Percentiles rank a stretch among this genome's conserved stretches.
phyloP scores from a whole-genome alignment of 192 early-diverging fungal genomes.

The Tieghemiomyces parasiticus region DNA sequence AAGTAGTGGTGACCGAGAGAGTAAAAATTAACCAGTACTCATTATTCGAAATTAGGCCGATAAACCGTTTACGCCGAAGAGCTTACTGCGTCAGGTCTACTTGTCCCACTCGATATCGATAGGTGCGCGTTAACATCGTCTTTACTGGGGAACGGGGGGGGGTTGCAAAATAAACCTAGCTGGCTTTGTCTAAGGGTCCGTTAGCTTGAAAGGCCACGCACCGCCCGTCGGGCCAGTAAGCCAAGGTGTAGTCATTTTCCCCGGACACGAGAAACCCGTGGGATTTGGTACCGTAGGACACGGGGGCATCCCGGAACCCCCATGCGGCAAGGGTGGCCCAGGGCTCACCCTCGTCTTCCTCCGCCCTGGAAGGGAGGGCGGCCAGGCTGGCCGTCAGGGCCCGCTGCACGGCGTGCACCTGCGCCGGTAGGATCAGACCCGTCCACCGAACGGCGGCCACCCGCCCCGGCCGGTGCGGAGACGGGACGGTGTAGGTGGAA shows the following conservation, averaged over 20 bases:
- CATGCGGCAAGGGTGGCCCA: constrained; percentile 19
- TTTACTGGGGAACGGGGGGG: too few species aligned
- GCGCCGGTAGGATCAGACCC: background rate
- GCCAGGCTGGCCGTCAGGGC: too few species aligned
- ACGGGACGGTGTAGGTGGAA: background rate
- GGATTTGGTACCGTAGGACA: constrained; percentile 13
- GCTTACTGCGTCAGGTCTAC: too few species aligned
- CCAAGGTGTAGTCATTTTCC: constrained; percentile 19
- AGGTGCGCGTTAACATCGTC: too few species aligned
- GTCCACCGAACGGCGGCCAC: background rate
- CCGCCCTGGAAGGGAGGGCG: background rate
- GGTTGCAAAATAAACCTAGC: too few species aligned
- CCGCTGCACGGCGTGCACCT: background rate
- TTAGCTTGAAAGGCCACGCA: background rate
- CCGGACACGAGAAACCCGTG: constrained; percentile 12
- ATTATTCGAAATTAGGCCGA: too few species aligned
- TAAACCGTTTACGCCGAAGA: too few species aligned
- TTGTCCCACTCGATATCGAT: too few species aligned
- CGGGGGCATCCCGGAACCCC: constrained; percentile 20
- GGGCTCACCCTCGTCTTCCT: background rate
- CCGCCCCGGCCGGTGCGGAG: background rate
- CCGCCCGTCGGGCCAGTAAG: background rate
- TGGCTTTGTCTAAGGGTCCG: too few species aligned
- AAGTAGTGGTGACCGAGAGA: too few species aligned
- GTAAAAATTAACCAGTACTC: too few species aligned